Evolutionary conservation across 2,329 filamentous ascomycete species (phyloP), one percentile per base, ranked within the genome.

Genomic region (Corinectria fuckeliana): DNA sequence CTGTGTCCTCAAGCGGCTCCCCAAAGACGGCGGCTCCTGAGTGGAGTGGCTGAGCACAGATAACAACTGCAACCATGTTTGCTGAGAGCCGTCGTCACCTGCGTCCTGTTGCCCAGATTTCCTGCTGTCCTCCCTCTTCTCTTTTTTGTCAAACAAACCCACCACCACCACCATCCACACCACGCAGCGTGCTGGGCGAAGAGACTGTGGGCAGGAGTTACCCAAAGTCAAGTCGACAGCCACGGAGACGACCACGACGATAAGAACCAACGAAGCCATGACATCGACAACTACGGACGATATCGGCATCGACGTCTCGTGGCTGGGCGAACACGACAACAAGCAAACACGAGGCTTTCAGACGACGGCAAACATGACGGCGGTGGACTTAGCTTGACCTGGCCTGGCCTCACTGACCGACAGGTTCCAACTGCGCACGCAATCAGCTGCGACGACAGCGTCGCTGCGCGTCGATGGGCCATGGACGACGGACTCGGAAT

Each of bases 341-440:
- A 49, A 57, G 54, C 59, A 60, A 30, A 48, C 49, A 60, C 58
- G 26, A 61, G 61, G 63, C 56, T 52, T 64, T 63, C 60, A 62
- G 52, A 61, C 57, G 51, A 55, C 54, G 52, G 58, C 45, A 7
- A 58, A 50, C 23, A 48, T 48, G 49, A 52, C 48, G 25, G 47
- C 41, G 18, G 49, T 51, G 50, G 67, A 62, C 61, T 62, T 58
- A 53, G 48, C 59, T 30, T 49, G 45, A 21, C 42, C 39, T 42
- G 45, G 34, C 41, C 58, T 60, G 59, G 55, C 51, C 51, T 51
- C 52, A 50, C 56, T 61, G 61, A 61, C 61, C 56, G 61, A 56
- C 67, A 63, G 67, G 58, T 65, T 59, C 62, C 62, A 66, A 59
- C 49, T 50, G 44, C 63, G 63, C 66, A 70, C 68, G 68, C 68